Base-by-base conservation (phyloP, 768 basidiomycete species). In the Mrakia frigida region DNA sequence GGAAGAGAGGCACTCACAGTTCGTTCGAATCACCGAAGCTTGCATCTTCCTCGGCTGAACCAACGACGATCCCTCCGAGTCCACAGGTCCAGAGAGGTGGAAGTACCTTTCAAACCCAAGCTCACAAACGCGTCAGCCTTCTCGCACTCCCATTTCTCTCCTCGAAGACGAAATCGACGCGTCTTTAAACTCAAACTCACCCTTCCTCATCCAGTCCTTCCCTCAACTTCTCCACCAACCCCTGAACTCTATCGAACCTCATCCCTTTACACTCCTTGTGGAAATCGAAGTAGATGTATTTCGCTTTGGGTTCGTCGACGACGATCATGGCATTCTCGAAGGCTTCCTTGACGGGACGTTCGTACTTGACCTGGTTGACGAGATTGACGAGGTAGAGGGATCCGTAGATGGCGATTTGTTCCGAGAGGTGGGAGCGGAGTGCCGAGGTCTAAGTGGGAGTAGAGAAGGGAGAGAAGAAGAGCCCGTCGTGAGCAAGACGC, bases 241-340 rank as follows among this genome's bases (percentile, higher is more conserved):
- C 82, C 73, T 88, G 88, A 79, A 99, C 92, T 65, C 94, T 88
- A 82, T 99, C 93, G 89, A 93, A 99, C 59, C 92, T 90, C 91
- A 98, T 92, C 69, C 91, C 87, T 82, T 89, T 91, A 86, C 95
- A 98, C 83, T 98, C 94, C 77, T 88, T 90, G 82, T 98, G 96
- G 86, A 99, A 99, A 82, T 99, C 97, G 80, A 98, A 99, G 85
- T 98, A 97, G 79, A 91, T 87, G 81, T 99, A 99, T 80, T 89
- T 89, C 56, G 92, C 90, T 43, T 89, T 86, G 6, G 89, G 86
- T 46, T 91, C 80, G n/a, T 80, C 89, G 68, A 90, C 90, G 84
- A 91, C 86, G 11, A 86, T 84, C 53, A 97, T 82, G 76, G 89
- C 87, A 41, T 88, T 88, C 82, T 99, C 97, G 81, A 92, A 98